Conservation (phyloP, 108 stramenopile genomes). For the Nitzschia palea region DNA sequence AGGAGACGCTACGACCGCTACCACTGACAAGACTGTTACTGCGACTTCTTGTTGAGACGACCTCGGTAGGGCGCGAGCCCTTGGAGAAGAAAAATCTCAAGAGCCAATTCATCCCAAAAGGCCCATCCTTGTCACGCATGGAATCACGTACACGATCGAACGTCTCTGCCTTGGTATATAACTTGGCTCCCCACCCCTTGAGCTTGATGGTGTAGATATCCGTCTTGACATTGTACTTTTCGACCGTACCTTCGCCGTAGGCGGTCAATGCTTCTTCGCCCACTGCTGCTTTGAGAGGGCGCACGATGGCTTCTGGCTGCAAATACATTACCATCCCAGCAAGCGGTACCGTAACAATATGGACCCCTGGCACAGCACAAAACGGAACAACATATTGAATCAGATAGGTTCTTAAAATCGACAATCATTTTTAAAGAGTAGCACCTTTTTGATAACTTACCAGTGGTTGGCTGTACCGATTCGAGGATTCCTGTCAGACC, state of each 20-base stretch:
- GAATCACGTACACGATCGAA: conserved; percentile 82
- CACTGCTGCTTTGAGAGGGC: conserved; percentile 85
- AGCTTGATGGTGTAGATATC: conserved; percentile 76
- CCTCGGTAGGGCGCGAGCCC: conserved; percentile 29
- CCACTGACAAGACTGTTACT: conserved; percentile 75
- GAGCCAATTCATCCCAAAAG: conserved; percentile 83
- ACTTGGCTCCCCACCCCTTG: conserved; percentile 63
- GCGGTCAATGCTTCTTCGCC: conserved; percentile 83
- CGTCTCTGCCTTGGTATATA: conserved; percentile 74
- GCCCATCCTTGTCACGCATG: conserved; percentile 65
- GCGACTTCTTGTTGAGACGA: conserved; percentile 61
- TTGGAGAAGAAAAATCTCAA: conserved; percentile 65
- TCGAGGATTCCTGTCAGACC: conserved; percentile 81
- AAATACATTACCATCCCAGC: conserved; percentile 79
- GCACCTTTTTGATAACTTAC: conserved; percentile 15
- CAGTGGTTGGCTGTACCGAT: conserved; percentile 85
- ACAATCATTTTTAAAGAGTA: not conserved
- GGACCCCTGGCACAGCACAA: conserved; percentile 52
- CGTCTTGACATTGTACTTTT: conserved; percentile 54
- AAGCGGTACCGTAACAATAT: conserved; percentile 77
- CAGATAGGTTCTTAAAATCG: too few relatives aligned
- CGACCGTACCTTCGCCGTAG: conserved; percentile 82
- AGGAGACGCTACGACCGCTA: conserved; percentile 13
- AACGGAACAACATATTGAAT: too few relatives aligned
- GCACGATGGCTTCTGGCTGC: conserved; percentile 76